Percentiles rank a stretch among this genome's conserved stretches.
Conservation (phyloP, 495 filamentous ascomycete species). For the Lasiosphaeria hispida region DNA sequence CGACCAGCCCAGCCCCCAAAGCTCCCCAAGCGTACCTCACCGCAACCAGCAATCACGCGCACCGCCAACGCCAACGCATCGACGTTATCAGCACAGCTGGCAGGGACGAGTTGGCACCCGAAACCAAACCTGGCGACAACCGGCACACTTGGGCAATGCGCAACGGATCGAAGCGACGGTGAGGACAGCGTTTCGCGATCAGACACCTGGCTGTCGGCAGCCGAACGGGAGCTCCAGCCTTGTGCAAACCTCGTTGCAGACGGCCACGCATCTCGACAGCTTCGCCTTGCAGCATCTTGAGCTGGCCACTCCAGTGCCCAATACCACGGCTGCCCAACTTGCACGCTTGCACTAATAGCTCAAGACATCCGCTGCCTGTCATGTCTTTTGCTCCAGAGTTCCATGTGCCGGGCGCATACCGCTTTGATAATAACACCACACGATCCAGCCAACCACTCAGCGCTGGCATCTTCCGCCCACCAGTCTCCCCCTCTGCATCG, state of each 20-base stretch:
- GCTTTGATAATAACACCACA: conserved; percentile 44
- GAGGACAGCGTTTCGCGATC: conserved; percentile 1
- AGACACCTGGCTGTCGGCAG: not conserved
- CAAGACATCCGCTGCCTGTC: conserved; percentile 9
- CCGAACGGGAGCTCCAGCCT: not conserved
- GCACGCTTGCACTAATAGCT: not conserved
- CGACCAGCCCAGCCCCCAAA: no score
- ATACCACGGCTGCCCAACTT: not conserved
- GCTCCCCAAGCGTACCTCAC: not conserved
- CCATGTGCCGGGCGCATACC: conserved; percentile 51
- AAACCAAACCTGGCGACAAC: not conserved
- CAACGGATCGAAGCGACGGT: not conserved
- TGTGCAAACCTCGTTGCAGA: not conserved
- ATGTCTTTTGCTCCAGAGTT: conserved; percentile 45
- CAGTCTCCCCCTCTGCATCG: conserved; percentile 61
- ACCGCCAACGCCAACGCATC: conserved; percentile 8
- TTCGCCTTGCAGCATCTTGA: no score
- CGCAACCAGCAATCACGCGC: conserved; percentile 11
- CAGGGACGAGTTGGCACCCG: not conserved
- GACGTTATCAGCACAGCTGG: not conserved
- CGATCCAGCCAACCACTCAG: conserved; percentile 39
- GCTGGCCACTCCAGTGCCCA: not conserved
- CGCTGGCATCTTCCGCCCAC: conserved; percentile 67
- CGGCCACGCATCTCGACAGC: not conserved
- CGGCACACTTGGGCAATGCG: conserved; percentile 6